Conservation (phyloP, 768 basidiomycete species). For the Lactarius evosmus region DNA sequence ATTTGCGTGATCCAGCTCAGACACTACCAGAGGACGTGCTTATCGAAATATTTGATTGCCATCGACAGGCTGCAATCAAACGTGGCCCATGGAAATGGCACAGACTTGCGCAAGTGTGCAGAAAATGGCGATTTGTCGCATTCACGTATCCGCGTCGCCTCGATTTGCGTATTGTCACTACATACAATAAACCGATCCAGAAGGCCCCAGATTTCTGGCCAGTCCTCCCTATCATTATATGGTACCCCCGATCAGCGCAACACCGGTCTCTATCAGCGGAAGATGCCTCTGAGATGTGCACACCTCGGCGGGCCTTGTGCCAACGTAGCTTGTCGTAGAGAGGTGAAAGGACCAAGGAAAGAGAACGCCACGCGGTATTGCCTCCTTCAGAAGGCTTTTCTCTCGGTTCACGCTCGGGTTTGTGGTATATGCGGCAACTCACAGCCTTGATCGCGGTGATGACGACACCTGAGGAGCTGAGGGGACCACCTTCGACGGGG, state of each 20-base stretch:
- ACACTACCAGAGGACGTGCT: neutral
- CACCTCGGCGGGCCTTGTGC: too few relatives aligned
- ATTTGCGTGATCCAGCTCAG: neutral
- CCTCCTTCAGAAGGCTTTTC: too few relatives aligned
- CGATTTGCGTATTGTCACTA: neutral
- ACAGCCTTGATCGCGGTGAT: too few relatives aligned
- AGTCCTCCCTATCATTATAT: slow-evolving; percentile 11
- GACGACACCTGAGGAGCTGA: too few relatives aligned
- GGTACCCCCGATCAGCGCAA: neutral
- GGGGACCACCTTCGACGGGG: too few relatives aligned
- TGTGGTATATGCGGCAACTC: too few relatives aligned
- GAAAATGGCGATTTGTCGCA: slow-evolving; percentile 6
- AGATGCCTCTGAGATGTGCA: too few relatives aligned
- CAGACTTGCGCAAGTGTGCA: slow-evolving; percentile 1
- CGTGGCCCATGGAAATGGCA: neutral
- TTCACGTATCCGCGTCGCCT: neutral
- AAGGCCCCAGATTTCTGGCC: neutral
- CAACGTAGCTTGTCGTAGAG: too few relatives aligned
- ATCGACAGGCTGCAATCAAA: neutral
- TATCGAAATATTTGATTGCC: neutral
- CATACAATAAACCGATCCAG: neutral
- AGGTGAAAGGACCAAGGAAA: too few relatives aligned
- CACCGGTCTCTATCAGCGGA: neutral
- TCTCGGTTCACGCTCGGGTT: too few relatives aligned
- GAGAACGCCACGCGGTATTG: too few relatives aligned